Conservation (phyloP, 345 rosid genomes). For the Syzygium grande region DNA sequence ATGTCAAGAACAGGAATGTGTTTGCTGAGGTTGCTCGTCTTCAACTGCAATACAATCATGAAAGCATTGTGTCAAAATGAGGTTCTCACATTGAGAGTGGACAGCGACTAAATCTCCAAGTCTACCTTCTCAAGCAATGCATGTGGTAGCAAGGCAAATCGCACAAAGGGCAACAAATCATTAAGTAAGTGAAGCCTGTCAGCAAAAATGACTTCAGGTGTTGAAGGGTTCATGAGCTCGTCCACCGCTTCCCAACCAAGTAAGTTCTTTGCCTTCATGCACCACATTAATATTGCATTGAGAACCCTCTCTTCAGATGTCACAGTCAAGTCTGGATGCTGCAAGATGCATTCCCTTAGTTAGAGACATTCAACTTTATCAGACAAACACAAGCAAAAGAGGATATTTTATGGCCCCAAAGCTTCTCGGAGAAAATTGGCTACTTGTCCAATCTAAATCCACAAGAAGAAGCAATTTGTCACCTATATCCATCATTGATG, state of each 20-base stretch:
- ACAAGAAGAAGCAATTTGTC: background rate
- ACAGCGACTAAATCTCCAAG: background rate
- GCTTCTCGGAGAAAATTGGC: background rate
- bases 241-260: constrained; percentile 68
- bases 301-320: constrained; percentile 91
- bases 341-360: constrained; percentile 27
- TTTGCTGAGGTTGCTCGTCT: constrained; percentile 46
- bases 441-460: background rate
- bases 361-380: constrained; percentile 2
- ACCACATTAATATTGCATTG: constrained; percentile 87
- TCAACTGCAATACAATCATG: constrained; percentile 49
- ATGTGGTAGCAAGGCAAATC: constrained; percentile 69
- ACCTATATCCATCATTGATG: background rate
- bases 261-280: constrained; percentile 55
- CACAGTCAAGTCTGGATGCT: constrained; percentile 89
- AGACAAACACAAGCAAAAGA: background rate
- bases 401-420: background rate
- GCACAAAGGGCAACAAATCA: constrained; percentile 58
- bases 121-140: constrained; percentile 67
- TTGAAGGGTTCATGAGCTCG: constrained; percentile 30
- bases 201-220: constrained; percentile 36
- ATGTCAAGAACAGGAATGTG: constrained; percentile 25
- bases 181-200: constrained; percentile 55
- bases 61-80: constrained; percentile 4
- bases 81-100: background rate